Conservation (phyloP, 169 alveolate species). For the Plasmodium fragile region DNA sequence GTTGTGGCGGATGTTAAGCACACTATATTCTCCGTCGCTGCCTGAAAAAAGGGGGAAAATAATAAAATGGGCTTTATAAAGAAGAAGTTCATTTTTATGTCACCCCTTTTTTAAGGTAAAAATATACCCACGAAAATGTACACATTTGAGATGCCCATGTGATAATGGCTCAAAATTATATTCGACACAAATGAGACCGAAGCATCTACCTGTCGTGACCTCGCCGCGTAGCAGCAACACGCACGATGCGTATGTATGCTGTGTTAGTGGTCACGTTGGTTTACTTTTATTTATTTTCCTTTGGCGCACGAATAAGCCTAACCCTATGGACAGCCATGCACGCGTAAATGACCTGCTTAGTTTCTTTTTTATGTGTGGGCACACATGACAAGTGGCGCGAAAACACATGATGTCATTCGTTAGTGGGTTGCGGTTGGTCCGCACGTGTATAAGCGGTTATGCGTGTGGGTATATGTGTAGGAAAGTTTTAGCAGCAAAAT, state of each 20-base stretch:
- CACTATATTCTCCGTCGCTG: neutral
- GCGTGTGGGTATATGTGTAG: neutral
- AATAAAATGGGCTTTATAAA: neutral
- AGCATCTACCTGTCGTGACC: neutral
- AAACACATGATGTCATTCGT: neutral
- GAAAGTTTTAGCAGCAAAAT: neutral
- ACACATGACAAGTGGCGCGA: neutral
- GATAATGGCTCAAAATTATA: neutral
- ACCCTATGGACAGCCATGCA: neutral
- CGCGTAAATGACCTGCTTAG: neutral
- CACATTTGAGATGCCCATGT: neutral
- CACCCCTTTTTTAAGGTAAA: neutral
- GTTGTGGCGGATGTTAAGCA: neutral
- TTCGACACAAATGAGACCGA: neutral
- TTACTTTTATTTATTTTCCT: neutral
- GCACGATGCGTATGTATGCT: neutral
- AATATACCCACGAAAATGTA: neutral
- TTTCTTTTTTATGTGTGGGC: neutral
- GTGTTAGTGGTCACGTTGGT: neutral
- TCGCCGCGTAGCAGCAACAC: neutral
- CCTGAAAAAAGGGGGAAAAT: neutral
- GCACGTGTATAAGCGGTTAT: neutral
- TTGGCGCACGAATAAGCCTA: neutral
- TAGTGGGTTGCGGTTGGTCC: neutral
- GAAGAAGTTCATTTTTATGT: neutral